Evolutionary conservation across 2,329 filamentous ascomycete genomes (phyloP), one percentile per base, ranked within the genome.

Genomic region (Microdochium bolleyi): DNA sequence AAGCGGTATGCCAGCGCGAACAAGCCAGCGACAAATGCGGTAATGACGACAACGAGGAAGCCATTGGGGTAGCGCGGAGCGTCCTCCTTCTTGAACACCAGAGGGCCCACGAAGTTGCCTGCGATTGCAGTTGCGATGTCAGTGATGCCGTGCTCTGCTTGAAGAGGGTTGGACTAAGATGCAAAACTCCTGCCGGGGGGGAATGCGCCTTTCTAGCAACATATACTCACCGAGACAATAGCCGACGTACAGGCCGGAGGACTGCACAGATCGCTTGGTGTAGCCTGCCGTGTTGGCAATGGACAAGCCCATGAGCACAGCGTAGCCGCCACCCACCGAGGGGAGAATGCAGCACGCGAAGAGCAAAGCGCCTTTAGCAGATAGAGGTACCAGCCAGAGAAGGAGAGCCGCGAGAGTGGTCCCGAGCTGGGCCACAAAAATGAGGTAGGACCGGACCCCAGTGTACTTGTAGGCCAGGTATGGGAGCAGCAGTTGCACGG

Each of bases 31-130:
- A 87, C 87, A 52, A 88, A 73, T 11, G 73, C 72, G 22, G 41
- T 46, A 19, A 46, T 46, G 2, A 88, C 71, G 56, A 85, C 85
- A 1, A 79, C 76, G 2, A 75, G 70, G 1, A 88, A 67, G 2
- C 84, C 84, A 3, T 79, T 70, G 3, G 68, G 68, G 52, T 85
- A 85, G 2, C 73, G 63, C 0, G 81, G 81, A 4, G 76, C 76
- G 53, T 84, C 79, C 0, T 73, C 74, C 0, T 80, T 78, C 3
- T 77, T 83, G 64, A 85, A 88, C 0, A 87, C 70, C 49, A 83
- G 76, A 0, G 84, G 84, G 0, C 84, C 84, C 22, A 87, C 70
- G 34, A 87, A 80, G 58, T 88, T 88, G 7, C 84, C 85, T 1
- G 77, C 78, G 51, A 79, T 30, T 5, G 5, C 27, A 22, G 19